Percentiles rank a stretch among this genome's conserved stretches.
These are phyloP conservation scores for Orbilia quercus DNA, from an alignment of 2,329 filamentous ascomycete genomes.

Conservation along the genomic window DNA sequence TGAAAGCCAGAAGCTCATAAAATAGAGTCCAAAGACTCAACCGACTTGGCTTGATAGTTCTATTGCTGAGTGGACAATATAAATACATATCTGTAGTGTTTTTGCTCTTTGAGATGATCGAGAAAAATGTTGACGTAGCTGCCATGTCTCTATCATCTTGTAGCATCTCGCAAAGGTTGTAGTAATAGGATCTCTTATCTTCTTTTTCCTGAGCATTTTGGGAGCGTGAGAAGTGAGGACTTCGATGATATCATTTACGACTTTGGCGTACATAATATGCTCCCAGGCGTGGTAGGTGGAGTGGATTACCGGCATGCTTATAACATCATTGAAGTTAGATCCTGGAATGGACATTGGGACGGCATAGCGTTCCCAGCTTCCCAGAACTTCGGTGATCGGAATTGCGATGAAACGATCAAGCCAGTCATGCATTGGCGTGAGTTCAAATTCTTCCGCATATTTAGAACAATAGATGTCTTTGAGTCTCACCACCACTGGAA, in stretches of 20 bases:
- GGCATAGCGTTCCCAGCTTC: constrained; percentile 1
- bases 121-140: neutral
- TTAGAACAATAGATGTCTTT: neutral
- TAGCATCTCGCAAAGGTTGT: constrained; percentile 14
- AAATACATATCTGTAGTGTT: constrained; percentile 2
- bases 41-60: neutral
- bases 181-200: constrained; percentile 18
- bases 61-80: neutral
- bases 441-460: constrained; percentile 3
- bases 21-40: constrained; percentile 12
- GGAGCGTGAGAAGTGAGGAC: neutral
- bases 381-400: neutral
- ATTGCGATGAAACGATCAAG: neutral
- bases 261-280: constrained; percentile 16
- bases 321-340: neutral
- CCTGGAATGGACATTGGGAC: constrained; percentile 14
- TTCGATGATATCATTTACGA: constrained; percentile 3
- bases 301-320: constrained; percentile 2
- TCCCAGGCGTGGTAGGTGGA: constrained; percentile 14
- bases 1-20: constrained; percentile 5
- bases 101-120: neutral
- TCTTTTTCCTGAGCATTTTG: constrained; percentile 11
- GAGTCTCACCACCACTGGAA: neutral
- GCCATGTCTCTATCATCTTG: constrained; percentile 1
- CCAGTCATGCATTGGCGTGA: constrained; percentile 6